Conservation (phyloP, 2,329 filamentous ascomycete species). For the Neopestalotiopsis sp. region DNA sequence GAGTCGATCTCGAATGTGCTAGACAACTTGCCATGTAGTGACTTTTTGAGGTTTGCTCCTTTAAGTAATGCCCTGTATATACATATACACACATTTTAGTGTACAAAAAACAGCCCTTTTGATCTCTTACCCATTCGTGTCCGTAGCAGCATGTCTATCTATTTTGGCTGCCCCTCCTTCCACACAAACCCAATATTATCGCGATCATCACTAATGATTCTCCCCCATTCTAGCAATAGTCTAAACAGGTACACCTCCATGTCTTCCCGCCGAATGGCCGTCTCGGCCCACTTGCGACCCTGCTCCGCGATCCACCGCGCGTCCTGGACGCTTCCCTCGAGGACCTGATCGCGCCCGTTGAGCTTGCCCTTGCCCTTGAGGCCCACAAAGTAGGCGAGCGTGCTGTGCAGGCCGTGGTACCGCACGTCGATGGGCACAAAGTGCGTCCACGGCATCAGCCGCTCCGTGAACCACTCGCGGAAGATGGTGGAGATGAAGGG, state of each 20-base stretch:
- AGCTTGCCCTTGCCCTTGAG: slow-evolving; percentile 49
- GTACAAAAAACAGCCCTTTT: background rate
- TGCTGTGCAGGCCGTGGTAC: slow-evolving; percentile 76
- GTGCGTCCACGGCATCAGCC: slow-evolving; percentile 78
- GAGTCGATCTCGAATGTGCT: too few relatives aligned
- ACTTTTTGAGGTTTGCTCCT: too few relatives aligned
- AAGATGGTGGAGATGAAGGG: slow-evolving; percentile 77
- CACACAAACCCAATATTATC: slow-evolving; percentile 48
- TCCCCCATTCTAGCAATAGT: slow-evolving; percentile 77
- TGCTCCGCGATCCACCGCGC: slow-evolving; percentile 70
- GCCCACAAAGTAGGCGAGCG: slow-evolving; percentile 75
- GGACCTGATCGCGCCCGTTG: slow-evolving; percentile 51
- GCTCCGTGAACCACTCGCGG: slow-evolving; percentile 79
- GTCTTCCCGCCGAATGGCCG: slow-evolving; percentile 71
- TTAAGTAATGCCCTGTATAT: background rate
- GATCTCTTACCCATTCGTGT: background rate
- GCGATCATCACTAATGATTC: slow-evolving; percentile 68
- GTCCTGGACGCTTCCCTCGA: slow-evolving; percentile 57
- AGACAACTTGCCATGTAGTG: too few relatives aligned
- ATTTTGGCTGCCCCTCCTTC: slow-evolving; percentile 8
- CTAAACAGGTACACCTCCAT: slow-evolving; percentile 84
- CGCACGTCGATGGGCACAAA: slow-evolving; percentile 80
- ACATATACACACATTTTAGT: background rate
- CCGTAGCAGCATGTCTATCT: background rate
- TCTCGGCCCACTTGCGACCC: slow-evolving; percentile 68